phyloP scores from a whole-genome alignment of 2,329 filamentous ascomycete genomes.

The Emergomyces africanus region DNA sequence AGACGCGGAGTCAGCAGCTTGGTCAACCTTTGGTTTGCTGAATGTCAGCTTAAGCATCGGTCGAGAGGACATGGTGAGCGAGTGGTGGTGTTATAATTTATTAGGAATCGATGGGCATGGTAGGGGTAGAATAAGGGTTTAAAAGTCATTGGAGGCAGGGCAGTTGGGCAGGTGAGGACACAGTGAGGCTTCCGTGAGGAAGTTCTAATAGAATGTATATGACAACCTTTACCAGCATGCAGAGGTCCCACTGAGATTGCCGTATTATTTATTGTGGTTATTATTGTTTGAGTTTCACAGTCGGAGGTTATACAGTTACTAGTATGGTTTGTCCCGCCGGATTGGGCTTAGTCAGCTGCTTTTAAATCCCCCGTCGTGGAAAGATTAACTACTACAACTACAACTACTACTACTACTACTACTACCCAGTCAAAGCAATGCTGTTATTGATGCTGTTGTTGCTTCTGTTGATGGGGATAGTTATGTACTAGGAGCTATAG shows the following conservation, averaged over 20 bases:
- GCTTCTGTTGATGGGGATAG: not conserved
- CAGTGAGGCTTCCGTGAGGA: not conserved
- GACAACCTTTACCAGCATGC: not conserved
- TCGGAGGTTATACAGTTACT: too few species aligned
- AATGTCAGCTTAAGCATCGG: conserved; percentile 31
- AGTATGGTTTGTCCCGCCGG: not conserved
- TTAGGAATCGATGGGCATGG: not conserved
- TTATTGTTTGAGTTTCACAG: too few species aligned
- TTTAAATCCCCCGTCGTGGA: too few species aligned
- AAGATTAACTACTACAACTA: too few species aligned
- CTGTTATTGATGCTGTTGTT: not conserved
- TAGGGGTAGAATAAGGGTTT: not conserved
- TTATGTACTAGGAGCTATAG: not conserved
- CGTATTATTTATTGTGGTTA: not conserved
- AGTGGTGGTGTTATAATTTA: not conserved
- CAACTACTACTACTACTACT: too few species aligned
- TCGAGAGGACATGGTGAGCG: conserved; percentile 24
- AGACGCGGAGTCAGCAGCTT: conserved; percentile 11
- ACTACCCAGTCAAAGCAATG: not conserved
- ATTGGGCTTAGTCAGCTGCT: not conserved
- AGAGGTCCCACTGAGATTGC: not conserved
- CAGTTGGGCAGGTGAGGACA: not conserved
- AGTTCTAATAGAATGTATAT: not conserved
- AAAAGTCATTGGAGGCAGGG: not conserved
- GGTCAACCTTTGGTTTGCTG: conserved; percentile 23